phyloP scores from a whole-genome alignment of 495 filamentous ascomycete species.

The Penicillium cosmopolitanum region DNA sequence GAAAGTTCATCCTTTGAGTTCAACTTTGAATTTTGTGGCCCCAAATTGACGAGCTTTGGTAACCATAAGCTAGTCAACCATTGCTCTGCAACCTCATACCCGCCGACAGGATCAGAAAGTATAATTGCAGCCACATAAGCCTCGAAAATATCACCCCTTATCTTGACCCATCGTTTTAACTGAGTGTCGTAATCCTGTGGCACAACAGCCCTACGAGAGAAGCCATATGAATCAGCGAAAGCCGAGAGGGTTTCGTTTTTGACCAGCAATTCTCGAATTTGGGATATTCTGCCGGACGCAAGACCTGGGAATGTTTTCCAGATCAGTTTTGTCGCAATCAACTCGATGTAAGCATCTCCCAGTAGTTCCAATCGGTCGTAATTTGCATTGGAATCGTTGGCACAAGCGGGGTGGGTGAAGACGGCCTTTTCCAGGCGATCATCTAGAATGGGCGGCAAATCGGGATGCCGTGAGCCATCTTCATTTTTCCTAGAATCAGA shows the following conservation, averaged over 20 bases:
- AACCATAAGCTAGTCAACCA: slow-evolving; percentile 78
- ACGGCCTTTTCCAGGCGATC: slow-evolving; percentile 58
- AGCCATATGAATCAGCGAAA: slow-evolving; percentile 67
- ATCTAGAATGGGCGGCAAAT: slow-evolving; percentile 62
- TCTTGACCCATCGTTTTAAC: slow-evolving; percentile 64
- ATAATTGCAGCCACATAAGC: slow-evolving; percentile 82
- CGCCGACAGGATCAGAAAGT: slow-evolving; percentile 61
- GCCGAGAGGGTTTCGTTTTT: slow-evolving; percentile 75
- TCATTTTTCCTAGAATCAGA: not conserved
- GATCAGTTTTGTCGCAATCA: slow-evolving; percentile 67
- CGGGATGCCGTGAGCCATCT: slow-evolving; percentile 34
- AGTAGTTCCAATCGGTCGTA: slow-evolving; percentile 78
- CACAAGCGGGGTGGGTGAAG: slow-evolving; percentile 67
- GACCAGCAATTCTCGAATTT: slow-evolving; percentile 69
- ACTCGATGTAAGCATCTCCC: slow-evolving; percentile 74
- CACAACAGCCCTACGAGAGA: slow-evolving; percentile 62
- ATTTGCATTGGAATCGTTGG: slow-evolving; percentile 33
- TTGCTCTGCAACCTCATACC: slow-evolving; percentile 58
- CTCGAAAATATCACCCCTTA: slow-evolving; percentile 83
- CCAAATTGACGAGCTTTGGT: slow-evolving; percentile 39
- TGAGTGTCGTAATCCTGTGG: slow-evolving; percentile 44
- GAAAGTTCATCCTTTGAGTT: slow-evolving; percentile 59
- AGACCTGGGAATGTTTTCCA: slow-evolving; percentile 63
- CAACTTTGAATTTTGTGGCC: slow-evolving; percentile 41
- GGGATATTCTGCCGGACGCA: slow-evolving; percentile 61